These are phyloP conservation scores for Vigna hirtella DNA, from an alignment of 306 rosid species.

Conservation along the genomic window DNA sequence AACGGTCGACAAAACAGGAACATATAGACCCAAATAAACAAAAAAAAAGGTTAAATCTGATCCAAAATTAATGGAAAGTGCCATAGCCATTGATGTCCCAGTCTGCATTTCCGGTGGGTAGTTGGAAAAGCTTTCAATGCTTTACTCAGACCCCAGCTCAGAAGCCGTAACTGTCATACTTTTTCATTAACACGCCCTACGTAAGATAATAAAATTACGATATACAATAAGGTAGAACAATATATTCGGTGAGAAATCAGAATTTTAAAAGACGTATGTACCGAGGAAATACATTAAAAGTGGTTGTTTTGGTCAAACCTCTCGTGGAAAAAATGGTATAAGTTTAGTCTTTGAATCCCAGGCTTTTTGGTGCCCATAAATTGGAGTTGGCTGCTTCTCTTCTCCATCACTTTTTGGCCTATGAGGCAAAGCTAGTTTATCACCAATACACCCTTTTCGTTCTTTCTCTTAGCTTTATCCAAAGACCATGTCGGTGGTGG, in stretches of 20 bases:
- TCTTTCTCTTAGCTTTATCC: background rate
- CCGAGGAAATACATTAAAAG: background rate
- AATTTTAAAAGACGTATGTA: background rate
- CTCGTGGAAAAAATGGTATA: constrained; percentile 2
- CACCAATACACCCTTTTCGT: background rate
- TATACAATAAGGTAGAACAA: background rate
- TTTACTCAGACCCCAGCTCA: background rate
- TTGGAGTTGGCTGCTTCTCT: constrained; percentile 19
- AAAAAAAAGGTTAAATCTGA: background rate
- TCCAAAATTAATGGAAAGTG: background rate
- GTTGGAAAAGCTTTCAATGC: constrained; percentile 62
- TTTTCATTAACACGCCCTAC: background rate
- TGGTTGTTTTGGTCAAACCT: constrained; percentile 18
- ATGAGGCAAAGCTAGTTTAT: background rate
- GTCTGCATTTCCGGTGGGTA: constrained; percentile 65
- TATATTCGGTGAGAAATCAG: background rate
- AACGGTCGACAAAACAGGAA: background rate
- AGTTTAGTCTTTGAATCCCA: constrained; percentile 4
- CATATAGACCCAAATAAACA: constrained; percentile 15
- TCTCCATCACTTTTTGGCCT: constrained; percentile 20
- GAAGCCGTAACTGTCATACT: background rate
- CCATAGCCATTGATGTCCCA: constrained; percentile 27
- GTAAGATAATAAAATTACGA: background rate
- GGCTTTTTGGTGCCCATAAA: constrained; percentile 54
- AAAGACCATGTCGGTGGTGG: constrained; percentile 51